A percentile compares a stretch with the other conserved stretches of the same genome.
phyloP scores from a whole-genome alignment of 495 filamentous ascomycete genomes.

The Aspergillus mulundensis region DNA sequence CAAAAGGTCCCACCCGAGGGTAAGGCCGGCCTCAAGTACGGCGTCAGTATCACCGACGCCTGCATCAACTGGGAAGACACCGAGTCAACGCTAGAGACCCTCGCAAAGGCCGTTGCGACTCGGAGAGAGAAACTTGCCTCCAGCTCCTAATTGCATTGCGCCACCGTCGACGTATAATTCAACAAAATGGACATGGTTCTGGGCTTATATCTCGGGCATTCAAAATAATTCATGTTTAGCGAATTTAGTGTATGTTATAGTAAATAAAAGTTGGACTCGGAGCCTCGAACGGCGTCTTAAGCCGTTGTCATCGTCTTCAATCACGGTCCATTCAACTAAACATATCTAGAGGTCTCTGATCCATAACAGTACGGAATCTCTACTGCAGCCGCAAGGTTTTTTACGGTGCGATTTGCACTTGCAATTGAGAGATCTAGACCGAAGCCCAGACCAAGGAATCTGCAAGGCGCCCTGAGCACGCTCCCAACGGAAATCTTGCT shows the following conservation, averaged over 20 bases:
- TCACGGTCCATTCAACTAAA: too few species aligned
- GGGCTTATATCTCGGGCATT: conserved; percentile 4
- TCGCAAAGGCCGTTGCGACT: conserved; percentile 77
- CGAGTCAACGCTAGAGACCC: conserved; percentile 67
- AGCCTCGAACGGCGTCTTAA: too few species aligned
- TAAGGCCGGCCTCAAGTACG: conserved; percentile 84
- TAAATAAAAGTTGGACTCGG: not conserved
- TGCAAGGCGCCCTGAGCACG: too few species aligned
- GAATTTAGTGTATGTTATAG: not conserved
- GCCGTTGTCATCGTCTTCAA: not conserved
- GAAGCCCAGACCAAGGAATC: too few species aligned
- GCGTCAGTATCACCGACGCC: conserved; percentile 96
- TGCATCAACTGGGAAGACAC: conserved; percentile 96
- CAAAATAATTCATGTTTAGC: conserved; percentile 1
- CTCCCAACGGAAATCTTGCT: too few species aligned
- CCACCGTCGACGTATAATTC: not conserved
- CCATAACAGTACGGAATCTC: too few species aligned
- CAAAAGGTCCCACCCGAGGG: conserved; percentile 93
- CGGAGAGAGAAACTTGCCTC: conserved; percentile 30
- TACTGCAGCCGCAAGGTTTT: too few species aligned
- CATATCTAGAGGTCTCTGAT: too few species aligned
- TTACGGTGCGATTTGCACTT: too few species aligned
- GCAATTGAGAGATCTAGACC: too few species aligned
- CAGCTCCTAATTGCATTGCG: not conserved
- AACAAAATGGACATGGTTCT: not conserved